Evolutionary conservation across 768 basidiomycete species (phyloP).

Genomic region (Lepiota venenata): DNA sequence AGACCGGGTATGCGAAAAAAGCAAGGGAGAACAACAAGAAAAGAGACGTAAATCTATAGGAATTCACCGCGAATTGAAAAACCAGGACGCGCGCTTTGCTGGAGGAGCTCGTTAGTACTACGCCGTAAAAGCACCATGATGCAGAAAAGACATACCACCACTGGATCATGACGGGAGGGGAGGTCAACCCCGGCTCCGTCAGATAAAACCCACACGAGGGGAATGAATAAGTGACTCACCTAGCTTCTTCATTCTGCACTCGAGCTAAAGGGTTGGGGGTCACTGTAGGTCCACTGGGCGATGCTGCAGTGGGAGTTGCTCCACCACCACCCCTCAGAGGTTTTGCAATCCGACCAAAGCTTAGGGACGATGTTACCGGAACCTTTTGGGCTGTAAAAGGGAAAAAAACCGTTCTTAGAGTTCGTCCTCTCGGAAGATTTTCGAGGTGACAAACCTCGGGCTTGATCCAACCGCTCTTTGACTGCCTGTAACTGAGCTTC

Average conservation of each 20-base stretch:
- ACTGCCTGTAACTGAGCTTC: slow-evolving; percentile 91
- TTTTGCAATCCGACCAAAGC: slow-evolving; percentile 94
- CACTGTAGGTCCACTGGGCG: slow-evolving; percentile 38
- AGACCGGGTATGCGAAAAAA: slow-evolving; percentile 20
- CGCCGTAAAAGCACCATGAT: slow-evolving; percentile 13
- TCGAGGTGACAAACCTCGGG: slow-evolving; percentile 61
- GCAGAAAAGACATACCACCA: slow-evolving; percentile 21
- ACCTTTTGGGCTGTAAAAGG: slow-evolving; percentile 69
- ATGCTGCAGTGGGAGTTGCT: slow-evolving; percentile 33
- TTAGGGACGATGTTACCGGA: slow-evolving; percentile 64
- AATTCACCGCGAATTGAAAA: slow-evolving; percentile 77
- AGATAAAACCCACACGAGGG: slow-evolving; percentile 11
- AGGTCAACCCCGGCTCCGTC: slow-evolving; percentile 8
- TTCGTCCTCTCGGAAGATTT: not conserved
- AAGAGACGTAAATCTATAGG: not conserved
- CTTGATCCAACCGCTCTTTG: slow-evolving; percentile 89
- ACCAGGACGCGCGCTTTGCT: slow-evolving; percentile 94
- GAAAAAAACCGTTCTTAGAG: slow-evolving; percentile 7
- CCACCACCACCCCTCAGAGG: slow-evolving; percentile 94
- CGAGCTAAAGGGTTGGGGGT: slow-evolving; percentile 63
- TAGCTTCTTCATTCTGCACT: slow-evolving; percentile 79
- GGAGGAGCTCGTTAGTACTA: slow-evolving; percentile 20
- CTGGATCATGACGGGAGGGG: slow-evolving; percentile 15
- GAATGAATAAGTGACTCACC: slow-evolving; percentile 40
- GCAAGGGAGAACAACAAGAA: slow-evolving; percentile 15